Conservation (phyloP, 2,329 filamentous ascomycete genomes). For the Aureobasidium melanogenum region DNA sequence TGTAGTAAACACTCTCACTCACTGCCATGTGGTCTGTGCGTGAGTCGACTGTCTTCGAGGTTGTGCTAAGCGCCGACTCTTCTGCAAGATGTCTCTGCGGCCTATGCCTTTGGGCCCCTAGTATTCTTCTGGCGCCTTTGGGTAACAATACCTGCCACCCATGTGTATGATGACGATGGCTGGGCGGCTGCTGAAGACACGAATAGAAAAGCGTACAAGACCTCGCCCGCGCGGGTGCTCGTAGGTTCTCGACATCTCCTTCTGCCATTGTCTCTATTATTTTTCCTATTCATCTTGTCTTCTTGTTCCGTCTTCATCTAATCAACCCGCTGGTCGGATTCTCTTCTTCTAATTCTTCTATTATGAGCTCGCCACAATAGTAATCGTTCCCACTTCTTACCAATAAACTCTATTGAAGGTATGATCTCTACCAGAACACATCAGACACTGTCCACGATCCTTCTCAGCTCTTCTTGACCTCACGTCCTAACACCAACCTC, state of each 20-base stretch:
- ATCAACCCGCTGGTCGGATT: conserved; percentile 8
- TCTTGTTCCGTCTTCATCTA: neutral
- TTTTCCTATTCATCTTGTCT: neutral
- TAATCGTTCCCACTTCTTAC: neutral
- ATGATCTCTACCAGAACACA: neutral
- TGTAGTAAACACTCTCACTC: neutral
- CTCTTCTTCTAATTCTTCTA: neutral
- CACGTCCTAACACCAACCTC: neutral
- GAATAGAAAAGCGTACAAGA: neutral
- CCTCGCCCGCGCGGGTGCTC: neutral
- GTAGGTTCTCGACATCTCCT: conserved; percentile 1
- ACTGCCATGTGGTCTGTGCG: neutral
- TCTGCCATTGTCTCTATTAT: conserved; percentile 6
- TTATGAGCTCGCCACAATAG: conserved; percentile 2
- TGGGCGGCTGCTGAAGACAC: neutral
- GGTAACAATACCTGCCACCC: neutral
- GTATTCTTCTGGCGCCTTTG: neutral
- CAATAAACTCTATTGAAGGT: conserved; percentile 3
- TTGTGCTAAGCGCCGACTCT: conserved; percentile 9
- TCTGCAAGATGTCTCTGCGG: conserved; percentile 10
- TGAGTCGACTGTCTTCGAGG: neutral
- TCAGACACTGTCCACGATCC: neutral
- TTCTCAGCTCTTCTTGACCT: neutral
- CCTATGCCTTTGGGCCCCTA: neutral
- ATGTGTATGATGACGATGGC: conserved; percentile 4